These are phyloP conservation scores for Chlorencoelia australis DNA, from an alignment of 2,329 filamentous ascomycete species.

Conservation along the genomic window DNA sequence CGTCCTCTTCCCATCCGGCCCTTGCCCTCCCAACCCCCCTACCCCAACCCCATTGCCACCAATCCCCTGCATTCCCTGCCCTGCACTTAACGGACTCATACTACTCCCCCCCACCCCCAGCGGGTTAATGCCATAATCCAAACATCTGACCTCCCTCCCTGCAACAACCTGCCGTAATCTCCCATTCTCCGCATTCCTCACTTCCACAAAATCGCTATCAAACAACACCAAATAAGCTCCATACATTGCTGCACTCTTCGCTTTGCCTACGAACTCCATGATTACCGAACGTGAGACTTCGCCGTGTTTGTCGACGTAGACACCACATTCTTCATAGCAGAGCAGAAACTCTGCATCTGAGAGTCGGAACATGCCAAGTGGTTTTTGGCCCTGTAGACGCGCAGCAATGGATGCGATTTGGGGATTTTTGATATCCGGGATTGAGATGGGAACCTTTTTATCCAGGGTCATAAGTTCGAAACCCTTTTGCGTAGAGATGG, in stretches of 20 bases:
- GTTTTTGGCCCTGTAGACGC: conserved; percentile 72
- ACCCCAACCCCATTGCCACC: conserved; percentile 43
- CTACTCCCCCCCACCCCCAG: conserved; percentile 40
- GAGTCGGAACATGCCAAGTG: conserved; percentile 92
- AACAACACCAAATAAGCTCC: conserved; percentile 88
- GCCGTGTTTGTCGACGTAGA: conserved; percentile 97
- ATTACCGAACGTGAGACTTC: conserved; percentile 89
- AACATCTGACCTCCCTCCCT: conserved; percentile 76
- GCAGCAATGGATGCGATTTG: conserved; percentile 81
- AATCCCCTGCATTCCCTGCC: too few relatives aligned
- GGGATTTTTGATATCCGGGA: conserved; percentile 73
- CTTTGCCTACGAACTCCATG: conserved; percentile 97
- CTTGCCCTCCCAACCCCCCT: conserved; percentile 12
- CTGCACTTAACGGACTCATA: conserved; percentile 15
- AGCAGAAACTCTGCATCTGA: conserved; percentile 88
- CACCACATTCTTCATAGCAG: conserved; percentile 89
- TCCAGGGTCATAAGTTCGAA: conserved; percentile 95
- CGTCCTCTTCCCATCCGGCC: conserved; percentile 48
- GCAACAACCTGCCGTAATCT: conserved; percentile 88
- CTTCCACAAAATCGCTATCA: conserved; percentile 93
- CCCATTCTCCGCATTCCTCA: conserved; percentile 93
- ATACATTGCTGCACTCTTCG: conserved; percentile 77
- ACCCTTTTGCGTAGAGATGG: conserved; percentile 81
- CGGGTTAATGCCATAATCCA: conserved; percentile 66
- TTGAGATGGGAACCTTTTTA: conserved; percentile 91